phyloP scores from a whole-genome alignment of 2,329 filamentous ascomycete species.

The Juglanconis oblonga region DNA sequence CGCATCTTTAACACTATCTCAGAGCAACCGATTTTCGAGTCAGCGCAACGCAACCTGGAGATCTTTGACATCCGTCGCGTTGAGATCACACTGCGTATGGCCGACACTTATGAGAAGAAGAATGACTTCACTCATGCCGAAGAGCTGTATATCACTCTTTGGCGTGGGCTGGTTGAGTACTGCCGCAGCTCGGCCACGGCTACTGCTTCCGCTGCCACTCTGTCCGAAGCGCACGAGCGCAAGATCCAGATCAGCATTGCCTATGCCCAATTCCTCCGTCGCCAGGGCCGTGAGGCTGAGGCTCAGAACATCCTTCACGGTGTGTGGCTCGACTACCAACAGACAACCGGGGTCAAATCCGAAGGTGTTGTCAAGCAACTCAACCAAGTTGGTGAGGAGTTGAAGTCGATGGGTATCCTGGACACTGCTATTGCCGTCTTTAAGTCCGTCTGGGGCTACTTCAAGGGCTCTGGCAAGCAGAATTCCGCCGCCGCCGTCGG shows the following conservation, averaged over 20 bases:
- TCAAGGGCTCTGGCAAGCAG: slow-evolving; percentile 20
- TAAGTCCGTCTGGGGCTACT: slow-evolving; percentile 21
- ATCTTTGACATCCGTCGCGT: slow-evolving; percentile 19
- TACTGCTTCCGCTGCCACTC: slow-evolving; percentile 11
- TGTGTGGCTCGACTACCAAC: slow-evolving; percentile 21
- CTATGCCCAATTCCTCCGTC: slow-evolving; percentile 19
- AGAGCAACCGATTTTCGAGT: slow-evolving; percentile 17
- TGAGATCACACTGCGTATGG: slow-evolving; percentile 18
- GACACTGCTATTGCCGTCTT: slow-evolving; percentile 20
- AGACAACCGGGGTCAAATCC: slow-evolving; percentile 18
- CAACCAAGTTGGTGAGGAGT: slow-evolving; percentile 20
- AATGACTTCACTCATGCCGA: slow-evolving; percentile 20
- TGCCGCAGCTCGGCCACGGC: slow-evolving; percentile 17
- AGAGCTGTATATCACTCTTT: slow-evolving; percentile 23
- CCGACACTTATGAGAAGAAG: slow-evolving; percentile 19
- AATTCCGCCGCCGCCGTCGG: slow-evolving; percentile 18
- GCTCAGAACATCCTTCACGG: slow-evolving; percentile 21
- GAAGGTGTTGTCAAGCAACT: slow-evolving; percentile 19
- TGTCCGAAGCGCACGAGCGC: slow-evolving; percentile 21
- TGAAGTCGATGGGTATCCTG: slow-evolving; percentile 20
- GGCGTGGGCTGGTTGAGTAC: slow-evolving; percentile 21
- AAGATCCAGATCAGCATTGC: slow-evolving; percentile 22
- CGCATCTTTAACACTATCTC: background rate
- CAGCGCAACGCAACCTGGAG: slow-evolving; percentile 16
- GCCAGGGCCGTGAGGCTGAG: slow-evolving; percentile 18